These are phyloP conservation scores for Globisporangium mamillatum DNA, from an alignment of 352 stramenopile genomes.

Conservation along the genomic window DNA sequence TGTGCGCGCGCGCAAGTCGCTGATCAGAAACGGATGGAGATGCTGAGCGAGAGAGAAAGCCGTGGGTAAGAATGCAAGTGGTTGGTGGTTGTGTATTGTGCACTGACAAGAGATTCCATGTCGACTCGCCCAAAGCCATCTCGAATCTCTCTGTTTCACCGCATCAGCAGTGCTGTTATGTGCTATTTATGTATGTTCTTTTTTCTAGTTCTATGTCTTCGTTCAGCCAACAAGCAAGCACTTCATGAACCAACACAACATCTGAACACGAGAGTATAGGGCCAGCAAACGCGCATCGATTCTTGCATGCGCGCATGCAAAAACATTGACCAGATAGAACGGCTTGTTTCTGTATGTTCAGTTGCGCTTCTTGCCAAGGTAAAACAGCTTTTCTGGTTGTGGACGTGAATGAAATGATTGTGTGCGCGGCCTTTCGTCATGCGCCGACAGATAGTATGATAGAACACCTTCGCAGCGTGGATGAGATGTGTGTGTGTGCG, in stretches of 20 bases:
- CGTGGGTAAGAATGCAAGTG: not conserved
- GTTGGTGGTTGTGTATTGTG: not conserved
- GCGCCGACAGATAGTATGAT: no score
- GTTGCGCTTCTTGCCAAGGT: not conserved
- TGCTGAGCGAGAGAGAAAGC: not conserved
- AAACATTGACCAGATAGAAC: no score
- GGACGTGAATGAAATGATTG: not conserved
- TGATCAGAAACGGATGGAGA: not conserved
- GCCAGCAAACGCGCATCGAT: not conserved
- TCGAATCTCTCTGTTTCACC: not conserved
- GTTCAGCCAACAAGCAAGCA: not conserved
- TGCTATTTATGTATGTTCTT: not conserved
- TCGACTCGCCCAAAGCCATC: no score
- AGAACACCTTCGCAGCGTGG: not conserved
- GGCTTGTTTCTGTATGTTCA: not conserved
- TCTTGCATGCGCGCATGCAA: not conserved
- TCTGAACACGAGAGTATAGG: no score
- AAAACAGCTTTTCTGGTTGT: not conserved
- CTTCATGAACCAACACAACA: not conserved
- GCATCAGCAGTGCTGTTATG: not conserved
- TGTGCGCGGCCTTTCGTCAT: not conserved
- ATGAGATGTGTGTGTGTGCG: not conserved
- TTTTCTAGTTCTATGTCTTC: not conserved
- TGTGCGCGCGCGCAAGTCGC: not conserved
- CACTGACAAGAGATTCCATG: no score